Percentiles rank a stretch among this genome's conserved stretches.
phyloP scores from a whole-genome alignment of 495 filamentous ascomycete species.

The Aspergillus affinis region DNA sequence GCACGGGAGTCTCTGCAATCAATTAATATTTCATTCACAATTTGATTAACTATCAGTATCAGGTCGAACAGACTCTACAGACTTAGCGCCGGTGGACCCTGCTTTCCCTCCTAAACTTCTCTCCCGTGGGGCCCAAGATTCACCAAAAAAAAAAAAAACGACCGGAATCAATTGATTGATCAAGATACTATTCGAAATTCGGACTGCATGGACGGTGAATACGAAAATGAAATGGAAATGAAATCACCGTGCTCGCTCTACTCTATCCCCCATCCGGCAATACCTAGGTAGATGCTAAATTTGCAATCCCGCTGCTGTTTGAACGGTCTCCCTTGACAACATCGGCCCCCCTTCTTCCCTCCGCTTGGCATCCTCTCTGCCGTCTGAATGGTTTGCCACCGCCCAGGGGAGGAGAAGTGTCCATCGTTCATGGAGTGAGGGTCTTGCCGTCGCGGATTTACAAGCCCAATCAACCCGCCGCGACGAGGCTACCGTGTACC shows the following conservation, averaged over 20 bases:
- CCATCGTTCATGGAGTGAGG: conserved; percentile 5
- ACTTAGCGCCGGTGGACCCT: conserved; percentile 19
- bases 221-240: neutral
- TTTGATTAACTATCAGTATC: conserved; percentile 13
- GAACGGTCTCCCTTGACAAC: neutral
- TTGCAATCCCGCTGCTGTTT: conserved; percentile 17
- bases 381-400: conserved; percentile 13
- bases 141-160: conserved; percentile 5
- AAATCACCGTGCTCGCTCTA: neutral
- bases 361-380: conserved; percentile 5
- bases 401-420: conserved; percentile 8
- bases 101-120: conserved; percentile 8
- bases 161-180: neutral
- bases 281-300: neutral
- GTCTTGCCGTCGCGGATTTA: neutral
- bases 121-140: conserved; percentile 20
- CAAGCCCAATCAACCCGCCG: neutral
- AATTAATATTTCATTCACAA: conserved; percentile 1
- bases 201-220: neutral
- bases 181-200: no score
- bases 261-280: neutral
- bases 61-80: neutral
- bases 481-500: neutral
- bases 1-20: conserved; percentile 1
- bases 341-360: conserved; percentile 7